Evolutionary conservation across 768 basidiomycete species (phyloP), one percentile per base, ranked within the genome.

Genomic region (Strobilomyces echinocephalus): DNA sequence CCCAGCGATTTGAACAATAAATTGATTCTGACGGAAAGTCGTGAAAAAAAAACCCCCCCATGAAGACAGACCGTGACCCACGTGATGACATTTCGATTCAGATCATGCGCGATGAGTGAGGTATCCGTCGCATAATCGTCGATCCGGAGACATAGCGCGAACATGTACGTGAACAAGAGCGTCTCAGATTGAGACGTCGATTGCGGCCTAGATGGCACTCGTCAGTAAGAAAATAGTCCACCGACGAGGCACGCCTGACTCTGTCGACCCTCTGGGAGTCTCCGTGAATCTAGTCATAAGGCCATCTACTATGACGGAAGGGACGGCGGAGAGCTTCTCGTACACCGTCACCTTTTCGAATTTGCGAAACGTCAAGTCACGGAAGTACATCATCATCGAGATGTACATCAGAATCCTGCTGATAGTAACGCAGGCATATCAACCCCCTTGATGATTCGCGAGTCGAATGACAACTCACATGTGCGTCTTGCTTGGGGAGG

Each of bases 341-440:
- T 77, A 72, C 8, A 89, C 52, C 14, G 73, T 72, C 11, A 79
- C 76, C 60, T 83, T 80, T 41, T 80, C 72, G 66, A 62, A 80
- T 58, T 31, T 67, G 57, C 69, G 69, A 48, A 52, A 60, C 8
- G 76, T 70, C 0, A 76, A 63, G 57, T 75, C 74, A 42, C 81
- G 78, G 71, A 95, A 88, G 9, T 79, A 73, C 54, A 95, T 73
- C 79, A 98, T 85, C n/a, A 80, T 73, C 1, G 92, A 83, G 58
- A 95, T 85, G 72, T 92, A 95, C 53, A 86, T 73, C 30, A 93
- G 61, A 44, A 88, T 80, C 71, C 86, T 88, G 45, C 91, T 92
- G 62, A 31, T 40, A 3, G 26, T 18, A 30, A 39, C 31, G n/a
- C 6, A 7, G 24, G 31, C 0, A 42, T n/a, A 28, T 60, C 42